A percentile compares a stretch with the other conserved stretches of the same genome.
Conservation (phyloP, 2,329 filamentous ascomycete genomes). For the Monosporascus ibericus region DNA sequence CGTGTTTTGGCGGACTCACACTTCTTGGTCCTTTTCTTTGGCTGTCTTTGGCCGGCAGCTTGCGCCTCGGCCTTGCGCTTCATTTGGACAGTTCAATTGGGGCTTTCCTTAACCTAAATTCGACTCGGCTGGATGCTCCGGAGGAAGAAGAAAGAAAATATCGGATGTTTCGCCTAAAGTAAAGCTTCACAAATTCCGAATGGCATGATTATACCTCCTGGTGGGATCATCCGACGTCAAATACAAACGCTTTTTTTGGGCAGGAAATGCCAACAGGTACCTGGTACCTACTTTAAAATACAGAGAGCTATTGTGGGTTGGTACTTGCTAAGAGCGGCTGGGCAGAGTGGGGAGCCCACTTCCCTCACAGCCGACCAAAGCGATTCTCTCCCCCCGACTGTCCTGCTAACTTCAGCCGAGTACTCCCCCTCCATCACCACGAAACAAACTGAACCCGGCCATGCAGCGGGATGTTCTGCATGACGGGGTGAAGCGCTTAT, state of each 20-base stretch:
- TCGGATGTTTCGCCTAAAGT: too few species aligned
- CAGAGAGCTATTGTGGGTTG: too few species aligned
- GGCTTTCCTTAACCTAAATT: not conserved
- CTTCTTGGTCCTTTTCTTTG: constrained; percentile 47
- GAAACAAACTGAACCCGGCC: not conserved
- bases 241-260: not conserved
- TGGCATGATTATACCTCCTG: not conserved
- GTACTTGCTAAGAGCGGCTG: not conserved
- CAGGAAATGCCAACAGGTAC: not conserved
- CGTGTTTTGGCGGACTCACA: constrained; percentile 24
- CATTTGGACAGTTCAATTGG: constrained; percentile 34
- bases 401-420: too few species aligned
- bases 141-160: too few species aligned
- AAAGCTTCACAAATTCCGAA: not conserved
- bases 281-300: too few species aligned
- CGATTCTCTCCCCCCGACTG: not conserved
- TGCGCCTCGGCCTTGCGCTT: constrained; percentile 54
- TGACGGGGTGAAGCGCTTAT: not conserved
- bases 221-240: not conserved
- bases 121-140: too few species aligned
- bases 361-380: not conserved
- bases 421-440: too few species aligned
- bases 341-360: not conserved
- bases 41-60: constrained; percentile 34
- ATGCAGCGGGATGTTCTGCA: not conserved